These are phyloP conservation scores for Penicillium lagena DNA, from an alignment of 495 filamentous ascomycete species.

Conservation along the genomic window DNA sequence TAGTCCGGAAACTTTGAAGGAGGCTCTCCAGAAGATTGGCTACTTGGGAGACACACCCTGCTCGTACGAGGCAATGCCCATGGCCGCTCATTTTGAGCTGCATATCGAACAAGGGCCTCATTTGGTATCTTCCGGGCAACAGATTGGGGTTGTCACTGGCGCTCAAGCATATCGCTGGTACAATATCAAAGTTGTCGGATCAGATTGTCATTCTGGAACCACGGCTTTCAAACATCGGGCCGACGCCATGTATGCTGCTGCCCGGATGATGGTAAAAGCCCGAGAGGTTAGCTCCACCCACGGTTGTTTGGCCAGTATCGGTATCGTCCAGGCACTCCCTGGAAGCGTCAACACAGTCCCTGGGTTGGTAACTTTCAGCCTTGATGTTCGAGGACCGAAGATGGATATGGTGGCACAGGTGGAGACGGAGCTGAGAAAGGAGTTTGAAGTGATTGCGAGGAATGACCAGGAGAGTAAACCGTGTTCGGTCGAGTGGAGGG, in stretches of 20 bases:
- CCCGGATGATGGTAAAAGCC: constrained; percentile 61
- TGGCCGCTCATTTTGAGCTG: constrained; percentile 78
- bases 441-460: constrained; percentile 54
- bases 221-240: constrained; percentile 54
- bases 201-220: constrained; percentile 72
- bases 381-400: constrained; percentile 63
- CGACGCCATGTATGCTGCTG: constrained; percentile 62
- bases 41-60: constrained; percentile 57
- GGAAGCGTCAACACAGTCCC: constrained; percentile 74
- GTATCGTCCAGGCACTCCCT: constrained; percentile 61
- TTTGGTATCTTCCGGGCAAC: constrained; percentile 52
- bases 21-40: constrained; percentile 62
- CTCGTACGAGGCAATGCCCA: constrained; percentile 54
- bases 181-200: constrained; percentile 60
- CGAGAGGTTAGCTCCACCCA: constrained; percentile 52
- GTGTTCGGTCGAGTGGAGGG: constrained; percentile 50
- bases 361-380: constrained; percentile 58
- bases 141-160: constrained; percentile 65
- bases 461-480: constrained; percentile 43
- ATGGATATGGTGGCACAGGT: constrained; percentile 50
- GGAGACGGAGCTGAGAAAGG: constrained; percentile 43
- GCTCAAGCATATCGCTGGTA: constrained; percentile 65
- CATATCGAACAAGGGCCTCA: constrained; percentile 80
- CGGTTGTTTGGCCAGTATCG: constrained; percentile 61
- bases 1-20: constrained; percentile 56